These are phyloP conservation scores for Kockiozyma suomiensis DNA, from an alignment of 805 yeast genomes.

Conservation along the genomic window DNA sequence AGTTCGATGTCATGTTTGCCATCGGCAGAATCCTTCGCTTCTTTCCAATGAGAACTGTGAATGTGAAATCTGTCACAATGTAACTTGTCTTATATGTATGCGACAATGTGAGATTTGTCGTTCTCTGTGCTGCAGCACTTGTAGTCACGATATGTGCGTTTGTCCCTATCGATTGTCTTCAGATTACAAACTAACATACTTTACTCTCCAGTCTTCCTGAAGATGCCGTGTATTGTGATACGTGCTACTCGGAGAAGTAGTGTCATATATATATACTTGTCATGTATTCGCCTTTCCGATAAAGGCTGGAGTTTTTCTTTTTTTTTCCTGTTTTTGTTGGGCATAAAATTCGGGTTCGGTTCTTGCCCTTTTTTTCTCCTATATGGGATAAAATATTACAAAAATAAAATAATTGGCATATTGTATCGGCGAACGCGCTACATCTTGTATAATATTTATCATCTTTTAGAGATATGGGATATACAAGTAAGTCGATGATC, in stretches of 20 bases:
- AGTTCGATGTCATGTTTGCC: slow-evolving; percentile 31
- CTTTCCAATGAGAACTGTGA: slow-evolving; percentile 26
- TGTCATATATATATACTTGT: no score
- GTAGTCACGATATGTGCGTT: slow-evolving; percentile 26
- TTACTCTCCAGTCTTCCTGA: slow-evolving; percentile 12
- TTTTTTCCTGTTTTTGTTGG: not conserved
- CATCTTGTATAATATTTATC: no score
- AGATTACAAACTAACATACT: not conserved
- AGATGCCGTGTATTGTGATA: slow-evolving; percentile 25
- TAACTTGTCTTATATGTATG: slow-evolving; percentile 31
- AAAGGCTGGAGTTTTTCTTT: not conserved
- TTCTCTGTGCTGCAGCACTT: slow-evolving; percentile 29
- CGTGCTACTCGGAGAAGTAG: slow-evolving; percentile 16
- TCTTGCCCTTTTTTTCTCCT: no score
- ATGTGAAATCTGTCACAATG: slow-evolving; percentile 24
- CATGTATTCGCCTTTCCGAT: no score
- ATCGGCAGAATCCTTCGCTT: slow-evolving; percentile 30
- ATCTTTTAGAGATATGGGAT: no score
- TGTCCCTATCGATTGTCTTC: not conserved
- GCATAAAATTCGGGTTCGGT: no score
- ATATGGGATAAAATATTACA: no score
- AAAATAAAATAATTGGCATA: no score
- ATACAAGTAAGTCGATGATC: no score
- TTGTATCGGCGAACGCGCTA: no score
- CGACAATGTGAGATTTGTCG: slow-evolving; percentile 32